Conservation (phyloP, 208 protist species). For the Polymyxa betae region DNA sequence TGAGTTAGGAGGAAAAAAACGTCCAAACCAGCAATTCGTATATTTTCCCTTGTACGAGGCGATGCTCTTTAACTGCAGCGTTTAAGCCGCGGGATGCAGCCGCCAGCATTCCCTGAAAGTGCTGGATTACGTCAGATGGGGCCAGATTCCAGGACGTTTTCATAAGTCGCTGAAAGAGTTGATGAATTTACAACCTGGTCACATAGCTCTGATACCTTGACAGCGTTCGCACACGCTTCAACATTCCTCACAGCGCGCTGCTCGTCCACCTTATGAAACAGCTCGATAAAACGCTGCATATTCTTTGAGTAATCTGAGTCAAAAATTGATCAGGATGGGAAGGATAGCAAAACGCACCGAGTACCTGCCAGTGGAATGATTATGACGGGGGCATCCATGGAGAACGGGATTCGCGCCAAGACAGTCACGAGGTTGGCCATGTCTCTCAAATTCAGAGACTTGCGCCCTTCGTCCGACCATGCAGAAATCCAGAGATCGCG, state of each 20-base stretch:
- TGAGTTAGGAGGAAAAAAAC: neutral
- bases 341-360: neutral
- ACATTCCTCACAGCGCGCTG: neutral
- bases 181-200: neutral
- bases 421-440: neutral
- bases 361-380: neutral
- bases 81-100: neutral
- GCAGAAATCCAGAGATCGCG: constrained; percentile 3
- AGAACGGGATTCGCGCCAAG: neutral
- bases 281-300: neutral
- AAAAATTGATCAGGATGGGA: neutral
- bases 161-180: neutral
- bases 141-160: neutral
- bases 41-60: neutral
- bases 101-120: neutral
- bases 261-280: neutral
- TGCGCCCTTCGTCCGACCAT: neutral
- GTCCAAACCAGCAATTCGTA: neutral
- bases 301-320: neutral
- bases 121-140: neutral
- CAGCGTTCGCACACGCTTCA: neutral
- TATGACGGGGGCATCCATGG: neutral
- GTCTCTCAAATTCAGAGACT: neutral
- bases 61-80: neutral
- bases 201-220: neutral